Percentiles rank a stretch among this genome's conserved stretches.
These are phyloP conservation scores for Tuber magnatum DNA, from an alignment of 495 filamentous ascomycete species.

Conservation along the genomic window DNA sequence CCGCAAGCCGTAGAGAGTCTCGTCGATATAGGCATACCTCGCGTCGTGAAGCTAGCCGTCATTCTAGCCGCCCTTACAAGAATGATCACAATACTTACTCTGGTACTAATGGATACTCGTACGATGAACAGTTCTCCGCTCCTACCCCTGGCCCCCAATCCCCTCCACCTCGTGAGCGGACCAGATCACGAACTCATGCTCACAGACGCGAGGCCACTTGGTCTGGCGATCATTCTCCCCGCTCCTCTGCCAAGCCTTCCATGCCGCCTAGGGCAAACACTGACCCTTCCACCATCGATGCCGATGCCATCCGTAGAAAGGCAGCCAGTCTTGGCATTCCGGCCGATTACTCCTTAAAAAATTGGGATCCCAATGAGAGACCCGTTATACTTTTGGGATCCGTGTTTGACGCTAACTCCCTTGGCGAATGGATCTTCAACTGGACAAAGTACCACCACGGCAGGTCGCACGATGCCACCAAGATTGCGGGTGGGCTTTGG, in stretches of 20 bases:
- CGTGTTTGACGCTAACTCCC: conserved; percentile 94
- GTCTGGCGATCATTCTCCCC: conserved; percentile 45
- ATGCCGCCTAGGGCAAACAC: conserved; percentile 42
- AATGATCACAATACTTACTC: conserved; percentile 5
- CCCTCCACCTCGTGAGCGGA: conserved; percentile 29
- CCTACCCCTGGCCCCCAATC: conserved; percentile 38
- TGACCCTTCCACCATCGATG: conserved; percentile 16
- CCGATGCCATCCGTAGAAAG: conserved; percentile 45
- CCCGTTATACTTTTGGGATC: conserved; percentile 89
- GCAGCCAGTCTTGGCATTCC: conserved; percentile 88
- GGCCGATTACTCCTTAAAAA: conserved; percentile 87
- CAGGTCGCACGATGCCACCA: conserved; percentile 74
- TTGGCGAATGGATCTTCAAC: conserved; percentile 99
- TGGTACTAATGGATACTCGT: conserved; percentile 30
- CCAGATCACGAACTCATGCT: conserved; percentile 32
- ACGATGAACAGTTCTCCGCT: conserved; percentile 28
- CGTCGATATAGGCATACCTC: not conserved
- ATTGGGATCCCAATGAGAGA: conserved; percentile 90
- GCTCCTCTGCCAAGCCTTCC: conserved; percentile 45
- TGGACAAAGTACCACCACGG: conserved; percentile 95
- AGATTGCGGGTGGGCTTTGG: conserved; percentile 93
- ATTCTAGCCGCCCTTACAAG: not conserved
- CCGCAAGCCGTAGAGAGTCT: not conserved
- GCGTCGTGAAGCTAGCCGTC: not conserved
- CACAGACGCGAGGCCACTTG: conserved; percentile 38